Evolutionary conservation across 1,284 basidiomycete genomes (phyloP).

Genomic region (Binderoboletus segoi): DNA sequence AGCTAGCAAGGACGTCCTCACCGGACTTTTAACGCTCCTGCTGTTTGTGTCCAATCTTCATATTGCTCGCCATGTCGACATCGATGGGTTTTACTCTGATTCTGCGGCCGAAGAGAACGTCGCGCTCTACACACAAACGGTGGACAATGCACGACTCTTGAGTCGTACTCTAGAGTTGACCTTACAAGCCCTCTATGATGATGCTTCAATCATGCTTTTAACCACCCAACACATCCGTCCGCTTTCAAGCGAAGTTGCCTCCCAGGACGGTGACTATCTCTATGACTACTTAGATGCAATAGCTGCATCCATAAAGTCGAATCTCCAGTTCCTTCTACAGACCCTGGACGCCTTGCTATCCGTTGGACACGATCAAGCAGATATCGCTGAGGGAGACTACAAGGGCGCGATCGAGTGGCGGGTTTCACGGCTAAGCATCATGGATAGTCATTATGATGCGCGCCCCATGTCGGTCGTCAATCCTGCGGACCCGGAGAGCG

Average conservation of each 20-base stretch:
- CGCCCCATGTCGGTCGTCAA: conserved; percentile 41
- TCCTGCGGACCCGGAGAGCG: conserved; percentile 44
- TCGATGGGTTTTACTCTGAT: conserved; percentile 68
- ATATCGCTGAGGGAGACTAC: conserved; percentile 67
- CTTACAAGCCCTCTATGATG: conserved; percentile 73
- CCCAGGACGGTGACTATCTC: conserved; percentile 39
- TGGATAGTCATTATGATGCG: conserved; percentile 49
- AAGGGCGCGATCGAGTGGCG: conserved; percentile 73
- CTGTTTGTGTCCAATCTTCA: conserved; percentile 66
- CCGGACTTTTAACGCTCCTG: conserved; percentile 58
- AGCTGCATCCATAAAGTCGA: conserved; percentile 52
- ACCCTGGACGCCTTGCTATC: conserved; percentile 61
- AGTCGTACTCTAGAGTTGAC: conserved; percentile 68
- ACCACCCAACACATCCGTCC: conserved; percentile 55
- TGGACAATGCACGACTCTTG: conserved; percentile 65
- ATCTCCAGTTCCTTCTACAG: conserved; percentile 56
- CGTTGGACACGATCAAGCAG: conserved; percentile 70
- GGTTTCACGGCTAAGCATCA: conserved; percentile 65
- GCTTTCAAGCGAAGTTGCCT: conserved; percentile 36
- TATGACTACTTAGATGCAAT: conserved; percentile 53
- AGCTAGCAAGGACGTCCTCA: conserved; percentile 51
- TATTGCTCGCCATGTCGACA: conserved; percentile 74
- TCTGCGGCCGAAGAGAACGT: conserved; percentile 41
- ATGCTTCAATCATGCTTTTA: conserved; percentile 58
- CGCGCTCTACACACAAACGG: conserved; percentile 59